Conservation (phyloP, 768 basidiomycete genomes). For the Tylopilus sp. region DNA sequence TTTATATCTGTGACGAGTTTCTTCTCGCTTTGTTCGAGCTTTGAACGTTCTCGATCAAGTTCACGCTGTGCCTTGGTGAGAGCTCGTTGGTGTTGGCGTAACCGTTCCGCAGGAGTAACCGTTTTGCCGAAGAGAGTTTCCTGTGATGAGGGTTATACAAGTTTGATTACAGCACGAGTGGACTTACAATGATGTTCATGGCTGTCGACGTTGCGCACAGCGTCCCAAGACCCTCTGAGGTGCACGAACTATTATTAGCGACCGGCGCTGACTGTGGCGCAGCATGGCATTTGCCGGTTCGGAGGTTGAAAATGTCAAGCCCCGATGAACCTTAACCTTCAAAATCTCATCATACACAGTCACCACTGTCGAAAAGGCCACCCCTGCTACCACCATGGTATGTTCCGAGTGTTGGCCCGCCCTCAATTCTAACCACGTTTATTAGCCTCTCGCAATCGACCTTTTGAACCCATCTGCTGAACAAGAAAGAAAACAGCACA, state of each 20-base stretch:
- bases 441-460: constrained; percentile 92
- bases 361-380: constrained; percentile 18
- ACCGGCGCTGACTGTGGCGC: not conserved
- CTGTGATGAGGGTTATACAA: constrained; percentile 41
- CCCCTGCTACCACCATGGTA: constrained; percentile 18
- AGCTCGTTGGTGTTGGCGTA: constrained; percentile 94
- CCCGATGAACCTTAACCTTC: constrained; percentile 26
- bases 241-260: constrained; percentile 4
- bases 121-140: constrained; percentile 94
- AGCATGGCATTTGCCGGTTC: constrained; percentile 15
- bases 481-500: constrained; percentile 87
- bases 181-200: constrained; percentile 76
- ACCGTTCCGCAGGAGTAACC: constrained; percentile 92
- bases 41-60: constrained; percentile 91
- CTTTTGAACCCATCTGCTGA: constrained; percentile 94
- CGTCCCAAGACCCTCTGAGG: too few relatives aligned
- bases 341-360: constrained; percentile 16
- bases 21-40: constrained; percentile 96
- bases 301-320: constrained; percentile 15
- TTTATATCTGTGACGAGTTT: constrained; percentile 94
- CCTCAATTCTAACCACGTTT: constrained; percentile 5
- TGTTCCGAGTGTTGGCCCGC: not conserved
- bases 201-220: constrained; percentile 22
- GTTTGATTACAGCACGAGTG: not conserved
- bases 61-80: constrained; percentile 97